Evolutionary conservation across 2,329 filamentous ascomycete species (phyloP), one percentile per base, ranked within the genome.

Genomic region (Aureobasidium sp.): DNA sequence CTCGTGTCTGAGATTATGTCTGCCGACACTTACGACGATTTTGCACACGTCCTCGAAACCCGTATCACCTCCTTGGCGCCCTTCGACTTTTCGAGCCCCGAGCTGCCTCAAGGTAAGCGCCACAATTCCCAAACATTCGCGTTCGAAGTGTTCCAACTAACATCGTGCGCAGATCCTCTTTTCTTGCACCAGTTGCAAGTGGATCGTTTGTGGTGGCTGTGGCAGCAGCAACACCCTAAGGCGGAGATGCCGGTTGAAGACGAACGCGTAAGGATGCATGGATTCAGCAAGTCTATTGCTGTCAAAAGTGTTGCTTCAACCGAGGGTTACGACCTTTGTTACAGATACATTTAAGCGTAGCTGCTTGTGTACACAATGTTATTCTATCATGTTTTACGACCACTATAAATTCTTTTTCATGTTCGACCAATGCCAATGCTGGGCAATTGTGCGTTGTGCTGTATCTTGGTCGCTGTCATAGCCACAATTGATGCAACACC

Each of bases 11-110:
- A 59, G 13, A 50, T 59, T 23, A 29, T 59, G 23, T n/a, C 56
- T 32, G 56, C 44, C 44, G 62, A 68, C 5, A 56, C 63, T 36
- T 68, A 71, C 15, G 70, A 69, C 6, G 68, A 69, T 8, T 71
- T 71, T 61, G 64, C 66, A 42, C 61, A 59, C 15, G 42, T 60
- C 27, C 63, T 53, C 20, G 64, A 65, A 61, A 9, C 64, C 64
- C n/a, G 65, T 66, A 23, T 62, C 63, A 29, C 68, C 66, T 15
- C 64, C 66, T 52, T 66, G 65, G 17, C 61, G 57, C 17, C 58
- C 61, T 42, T 51, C 67, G 46, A 67, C 62, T 37, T 66, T 67
- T 15, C 61, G 57, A 46, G 63, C 50, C 63, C 62, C 26, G 56
- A 65, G 15, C 58, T 68, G 17, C 68, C 68, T 44, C 64, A 66